Evolutionary conservation across 2,329 filamentous ascomycete species (phyloP).

Genomic region (Tolypocladium sp.): DNA sequence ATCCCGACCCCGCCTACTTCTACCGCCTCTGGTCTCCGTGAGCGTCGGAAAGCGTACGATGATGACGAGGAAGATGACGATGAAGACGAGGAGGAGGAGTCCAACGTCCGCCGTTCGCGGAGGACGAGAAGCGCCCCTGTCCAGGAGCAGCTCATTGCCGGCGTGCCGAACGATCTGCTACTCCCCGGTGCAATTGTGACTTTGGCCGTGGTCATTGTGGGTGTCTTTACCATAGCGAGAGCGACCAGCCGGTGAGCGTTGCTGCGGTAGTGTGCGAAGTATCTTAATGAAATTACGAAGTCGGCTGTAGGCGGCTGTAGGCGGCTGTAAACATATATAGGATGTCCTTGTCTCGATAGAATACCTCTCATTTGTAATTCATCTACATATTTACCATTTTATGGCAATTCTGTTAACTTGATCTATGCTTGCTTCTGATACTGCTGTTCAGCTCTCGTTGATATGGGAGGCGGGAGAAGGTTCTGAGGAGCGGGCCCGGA

Average conservation of each 20-base stretch:
- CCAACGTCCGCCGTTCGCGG: constrained; percentile 35
- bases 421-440: too few species aligned
- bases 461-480: background rate
- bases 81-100: constrained; percentile 43
- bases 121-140: constrained; percentile 29
- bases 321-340: constrained; percentile 23
- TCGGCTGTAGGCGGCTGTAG: constrained; percentile 9
- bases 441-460: too few species aligned
- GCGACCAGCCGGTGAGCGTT: constrained; percentile 41
- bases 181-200: constrained; percentile 91
- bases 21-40: constrained; percentile 36
- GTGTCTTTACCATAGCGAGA: constrained; percentile 82
- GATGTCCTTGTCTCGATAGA: constrained; percentile 13
- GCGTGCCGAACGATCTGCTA: constrained; percentile 88
- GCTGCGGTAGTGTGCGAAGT: constrained; percentile 6
- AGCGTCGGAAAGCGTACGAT: constrained; percentile 36
- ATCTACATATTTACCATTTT: background rate
- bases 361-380: constrained; percentile 9
- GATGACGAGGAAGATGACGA: constrained; percentile 44
- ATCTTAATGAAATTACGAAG: constrained; percentile 27
- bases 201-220: constrained; percentile 87
- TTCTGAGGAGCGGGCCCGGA: constrained; percentile 9
- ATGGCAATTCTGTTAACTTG: background rate
- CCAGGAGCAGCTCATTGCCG: constrained; percentile 74
- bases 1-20: constrained; percentile 39